A percentile compares a stretch with the other conserved stretches of the same genome.
Conservation (phyloP, 345 rosid genomes). For the Odontarrhena argentea region DNA sequence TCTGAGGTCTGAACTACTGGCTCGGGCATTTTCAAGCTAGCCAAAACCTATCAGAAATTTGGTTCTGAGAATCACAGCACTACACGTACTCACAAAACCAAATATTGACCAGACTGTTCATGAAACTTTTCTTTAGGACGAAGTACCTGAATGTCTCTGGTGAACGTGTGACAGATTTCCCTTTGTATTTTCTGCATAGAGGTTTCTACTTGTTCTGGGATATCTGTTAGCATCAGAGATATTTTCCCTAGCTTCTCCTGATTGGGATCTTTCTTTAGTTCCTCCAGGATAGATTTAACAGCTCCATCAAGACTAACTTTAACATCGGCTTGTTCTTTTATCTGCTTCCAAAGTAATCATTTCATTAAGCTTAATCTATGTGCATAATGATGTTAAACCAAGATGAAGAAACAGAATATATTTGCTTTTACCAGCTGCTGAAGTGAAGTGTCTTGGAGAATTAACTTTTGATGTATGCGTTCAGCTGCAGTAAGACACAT, state of each 20-base stretch:
- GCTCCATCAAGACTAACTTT: slow-evolving; percentile 61
- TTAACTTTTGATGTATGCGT: slow-evolving; percentile 67
- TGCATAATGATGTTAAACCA: slow-evolving; percentile 19
- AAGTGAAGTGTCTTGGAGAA: slow-evolving; percentile 58
- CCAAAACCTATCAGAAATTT: slow-evolving; percentile 47
- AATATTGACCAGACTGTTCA: not conserved
- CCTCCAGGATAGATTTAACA: slow-evolving; percentile 68
- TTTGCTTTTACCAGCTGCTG: slow-evolving; percentile 61
- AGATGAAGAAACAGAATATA: slow-evolving; percentile 25
- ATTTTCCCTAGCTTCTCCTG: slow-evolving; percentile 60
- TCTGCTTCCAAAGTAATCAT: slow-evolving; percentile 50
- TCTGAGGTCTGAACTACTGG: slow-evolving; percentile 39
- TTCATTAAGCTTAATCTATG: slow-evolving; percentile 30
- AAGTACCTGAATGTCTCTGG: slow-evolving; percentile 65
- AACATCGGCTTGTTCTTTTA: slow-evolving; percentile 63
- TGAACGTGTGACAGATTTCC: slow-evolving; percentile 53
- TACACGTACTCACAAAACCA: slow-evolving; percentile 5
- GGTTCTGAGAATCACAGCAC: not conserved
- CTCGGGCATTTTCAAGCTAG: slow-evolving; percentile 40
- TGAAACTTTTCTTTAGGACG: not conserved
- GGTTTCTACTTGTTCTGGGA: slow-evolving; percentile 63
- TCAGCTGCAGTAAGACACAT: slow-evolving; percentile 59
- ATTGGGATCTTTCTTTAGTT: slow-evolving; percentile 48
- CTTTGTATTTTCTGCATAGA: slow-evolving; percentile 53
- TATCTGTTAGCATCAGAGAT: slow-evolving; percentile 48